Evolutionary conservation across 805 yeast species (phyloP), one percentile per base, ranked within the genome.

Genomic region (Jamesozyma rosinii): DNA sequence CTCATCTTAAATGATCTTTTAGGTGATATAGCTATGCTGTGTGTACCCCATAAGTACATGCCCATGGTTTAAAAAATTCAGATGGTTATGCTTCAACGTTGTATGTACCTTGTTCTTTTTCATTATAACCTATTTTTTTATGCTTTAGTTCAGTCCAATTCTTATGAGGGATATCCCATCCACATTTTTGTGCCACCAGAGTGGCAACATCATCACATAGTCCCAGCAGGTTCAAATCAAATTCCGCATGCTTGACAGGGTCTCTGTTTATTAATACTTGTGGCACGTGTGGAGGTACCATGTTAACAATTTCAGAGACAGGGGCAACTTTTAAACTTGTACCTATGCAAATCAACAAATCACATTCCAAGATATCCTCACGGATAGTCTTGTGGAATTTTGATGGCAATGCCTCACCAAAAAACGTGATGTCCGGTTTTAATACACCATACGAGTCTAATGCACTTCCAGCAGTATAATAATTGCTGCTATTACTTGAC

Each of bases 321-420:
- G 97, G 97, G 0, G 94, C 87, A 20, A 88, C 97, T 57, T 88
- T 85, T 50, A 88, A 70, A 18, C 95, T 87, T 0, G 97, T 88
- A 15, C 97, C 97, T 30, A 88, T 80, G 59, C 95, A 83, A 4
- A 88, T 71, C 37, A 89, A 66, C 43, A 88, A 67, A 61, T 89
- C 97, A 63, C 95, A 85, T 35, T 74, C 68, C 17, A 63, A 53
- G 5, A 80, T 68, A 57, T 89, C 96, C 35, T 72, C 70, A 35
- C 68, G 66, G 24, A 80, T 73, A 26, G 68, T 59, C 37, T 72
- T 71, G 52, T 86, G 89, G 56, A 81, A 88, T 38, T 70, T 63
- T 13, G 69, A 68, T 1, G 96, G 95, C 45, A 88, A 67, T 14
- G 79, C 76, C 60, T 88, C 96, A 14, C 95, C 95, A 52, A 88